phyloP scores from a whole-genome alignment of 2,329 filamentous ascomycete genomes.

The Neofusicoccum kwambonambiense region DNA sequence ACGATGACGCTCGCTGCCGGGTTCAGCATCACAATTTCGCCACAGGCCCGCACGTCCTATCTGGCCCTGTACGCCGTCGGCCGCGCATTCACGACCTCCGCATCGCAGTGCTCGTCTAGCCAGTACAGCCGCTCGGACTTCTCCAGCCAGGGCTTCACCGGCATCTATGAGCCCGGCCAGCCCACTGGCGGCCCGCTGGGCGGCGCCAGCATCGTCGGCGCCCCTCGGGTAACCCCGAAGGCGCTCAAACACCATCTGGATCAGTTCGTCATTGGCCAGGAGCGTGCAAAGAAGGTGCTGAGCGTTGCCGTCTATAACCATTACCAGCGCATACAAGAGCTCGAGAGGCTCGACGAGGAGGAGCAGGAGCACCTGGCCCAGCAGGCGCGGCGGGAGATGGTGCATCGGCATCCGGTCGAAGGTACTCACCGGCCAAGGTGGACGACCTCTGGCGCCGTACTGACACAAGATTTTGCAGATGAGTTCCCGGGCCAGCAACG shows the following conservation, averaged over 20 bases:
- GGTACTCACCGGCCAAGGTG: constrained; percentile 47
- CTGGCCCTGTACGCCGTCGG: constrained; percentile 33
- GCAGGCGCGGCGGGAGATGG: constrained; percentile 67
- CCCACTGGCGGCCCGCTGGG: constrained; percentile 64
- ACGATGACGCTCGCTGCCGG: constrained; percentile 9
- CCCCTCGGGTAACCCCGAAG: constrained; percentile 60
- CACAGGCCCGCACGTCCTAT: constrained; percentile 43
- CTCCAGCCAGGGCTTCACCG: constrained; percentile 60
- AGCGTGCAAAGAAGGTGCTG: constrained; percentile 89
- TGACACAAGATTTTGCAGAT: constrained; percentile 42
- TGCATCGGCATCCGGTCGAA: constrained; percentile 73
- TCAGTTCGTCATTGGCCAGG: constrained; percentile 94
- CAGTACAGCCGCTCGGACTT: constrained; percentile 63
- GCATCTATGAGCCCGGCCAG: constrained; percentile 61
- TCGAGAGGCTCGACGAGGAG: constrained; percentile 74
- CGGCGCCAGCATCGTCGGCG: constrained; percentile 57
- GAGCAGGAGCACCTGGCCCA: constrained; percentile 72
- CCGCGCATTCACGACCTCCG: constrained; percentile 35
- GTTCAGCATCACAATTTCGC: constrained; percentile 32
- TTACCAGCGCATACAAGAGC: constrained; percentile 80
- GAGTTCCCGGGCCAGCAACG: constrained; percentile 63
- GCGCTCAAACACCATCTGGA: constrained; percentile 86
- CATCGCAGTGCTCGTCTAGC: constrained; percentile 41
- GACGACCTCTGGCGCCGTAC: not conserved
- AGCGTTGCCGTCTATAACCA: constrained; percentile 95